A percentile compares a stretch with the other conserved stretches of the same genome.
Conservation (phyloP, 345 rosid species). For the Raphanus sativus region DNA sequence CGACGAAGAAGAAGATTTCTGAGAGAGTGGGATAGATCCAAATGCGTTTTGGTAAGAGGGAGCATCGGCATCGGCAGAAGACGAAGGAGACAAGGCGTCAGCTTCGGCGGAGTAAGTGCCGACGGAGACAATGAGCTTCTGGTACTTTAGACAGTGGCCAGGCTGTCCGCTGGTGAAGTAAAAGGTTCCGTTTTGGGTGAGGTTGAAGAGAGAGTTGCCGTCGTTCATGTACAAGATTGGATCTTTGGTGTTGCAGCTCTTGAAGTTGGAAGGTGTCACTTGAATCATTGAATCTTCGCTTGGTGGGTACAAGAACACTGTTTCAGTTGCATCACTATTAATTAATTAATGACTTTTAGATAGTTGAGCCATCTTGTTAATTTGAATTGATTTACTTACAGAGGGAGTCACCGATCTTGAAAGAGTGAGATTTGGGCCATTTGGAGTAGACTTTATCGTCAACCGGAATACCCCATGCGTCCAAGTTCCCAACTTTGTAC, state of each 20-base stretch:
- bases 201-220: slow-evolving; percentile 92
- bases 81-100: slow-evolving; percentile 55
- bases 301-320: slow-evolving; percentile 94
- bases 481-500: slow-evolving; percentile 78
- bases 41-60: slow-evolving; percentile 75
- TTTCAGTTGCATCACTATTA: neutral
- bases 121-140: slow-evolving; percentile 71
- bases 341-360: neutral
- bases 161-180: slow-evolving; percentile 83
- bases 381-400: slow-evolving; percentile 39
- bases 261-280: slow-evolving; percentile 58
- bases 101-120: slow-evolving; percentile 52
- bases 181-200: slow-evolving; percentile 58
- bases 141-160: slow-evolving; percentile 83
- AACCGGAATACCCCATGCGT: slow-evolving; percentile 84
- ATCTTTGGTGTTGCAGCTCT: slow-evolving; percentile 72
- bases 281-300: slow-evolving; percentile 93
- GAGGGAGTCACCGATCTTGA: slow-evolving; percentile 81
- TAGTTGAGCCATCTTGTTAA: neutral
- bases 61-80: slow-evolving; percentile 53
- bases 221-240: slow-evolving; percentile 84
- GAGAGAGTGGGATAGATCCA: slow-evolving; percentile 67
- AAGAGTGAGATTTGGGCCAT: slow-evolving; percentile 68
- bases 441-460: slow-evolving; percentile 60
- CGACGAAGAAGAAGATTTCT: slow-evolving; percentile 43